A percentile compares a stretch with the other conserved stretches of the same genome.
phyloP scores from a whole-genome alignment of 2,329 filamentous ascomycete genomes.

The Paracoccidioides brasiliensis region DNA sequence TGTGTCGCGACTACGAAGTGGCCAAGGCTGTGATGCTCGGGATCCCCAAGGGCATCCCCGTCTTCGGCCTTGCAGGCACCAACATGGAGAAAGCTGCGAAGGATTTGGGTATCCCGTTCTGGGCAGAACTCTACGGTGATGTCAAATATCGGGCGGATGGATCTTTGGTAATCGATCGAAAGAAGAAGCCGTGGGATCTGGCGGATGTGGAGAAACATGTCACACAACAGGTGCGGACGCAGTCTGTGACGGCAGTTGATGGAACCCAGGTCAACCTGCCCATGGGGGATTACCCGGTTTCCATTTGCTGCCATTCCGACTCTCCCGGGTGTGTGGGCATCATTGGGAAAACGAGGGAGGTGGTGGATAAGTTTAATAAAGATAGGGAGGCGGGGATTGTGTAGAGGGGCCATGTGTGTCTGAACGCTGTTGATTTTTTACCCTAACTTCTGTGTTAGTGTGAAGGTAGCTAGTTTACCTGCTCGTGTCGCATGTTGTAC shows the following conservation, averaged over 20 bases:
- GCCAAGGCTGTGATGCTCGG: constrained; percentile 42
- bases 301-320: constrained; percentile 37
- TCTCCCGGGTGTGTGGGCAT: constrained; percentile 35
- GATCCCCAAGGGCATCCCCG: constrained; percentile 37
- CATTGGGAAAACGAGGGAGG: constrained; percentile 27
- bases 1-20: constrained; percentile 38
- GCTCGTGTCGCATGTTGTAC: no score
- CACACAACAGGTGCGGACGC: constrained; percentile 29
- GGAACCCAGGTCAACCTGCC: constrained; percentile 28
- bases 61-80: constrained; percentile 44
- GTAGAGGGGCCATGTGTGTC: background rate
- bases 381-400: constrained; percentile 8
- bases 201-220: constrained; percentile 32
- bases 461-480: no score
- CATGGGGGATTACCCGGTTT: constrained; percentile 30
- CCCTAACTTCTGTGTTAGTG: background rate
- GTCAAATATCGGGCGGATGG: constrained; percentile 42
- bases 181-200: constrained; percentile 40
- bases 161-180: constrained; percentile 43
- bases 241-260: constrained; percentile 31
- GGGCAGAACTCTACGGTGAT: constrained; percentile 43
- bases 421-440: background rate
- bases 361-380: constrained; percentile 32
- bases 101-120: constrained; percentile 41
- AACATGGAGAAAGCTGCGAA: constrained; percentile 41